Percentiles rank a stretch among this genome's conserved stretches.
Conservation (phyloP, 805 yeast species). For the Tetrapisispora namnaoensis region DNA sequence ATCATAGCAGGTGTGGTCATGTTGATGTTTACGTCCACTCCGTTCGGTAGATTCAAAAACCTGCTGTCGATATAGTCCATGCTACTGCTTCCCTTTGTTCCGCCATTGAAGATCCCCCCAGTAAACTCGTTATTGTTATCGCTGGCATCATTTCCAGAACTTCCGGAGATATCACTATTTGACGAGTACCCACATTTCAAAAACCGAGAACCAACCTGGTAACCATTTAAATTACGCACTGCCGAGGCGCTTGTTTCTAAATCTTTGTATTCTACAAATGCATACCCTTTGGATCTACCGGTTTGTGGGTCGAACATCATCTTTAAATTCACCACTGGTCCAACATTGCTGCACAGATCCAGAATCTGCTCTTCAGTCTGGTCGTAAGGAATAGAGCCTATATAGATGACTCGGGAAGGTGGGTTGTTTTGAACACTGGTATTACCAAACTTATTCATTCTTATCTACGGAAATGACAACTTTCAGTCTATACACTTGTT, state of each 20-base stretch:
- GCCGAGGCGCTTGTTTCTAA: constrained; percentile 84
- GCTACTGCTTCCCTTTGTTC: not conserved
- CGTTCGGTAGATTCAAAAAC: constrained; percentile 47
- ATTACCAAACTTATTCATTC: constrained; percentile 1
- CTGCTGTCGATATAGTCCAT: constrained; percentile 6
- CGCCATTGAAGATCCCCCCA: not conserved
- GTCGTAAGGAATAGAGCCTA: constrained; percentile 87
- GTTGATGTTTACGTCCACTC: constrained; percentile 34
- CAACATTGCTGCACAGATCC: constrained; percentile 77
- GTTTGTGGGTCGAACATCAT: constrained; percentile 80
- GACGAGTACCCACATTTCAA: constrained; percentile 68
- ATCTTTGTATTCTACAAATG: constrained; percentile 76
- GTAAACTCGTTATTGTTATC: not conserved
- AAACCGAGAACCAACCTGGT: constrained; percentile 59
- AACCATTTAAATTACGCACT: constrained; percentile 76
- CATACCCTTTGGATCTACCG: constrained; percentile 85
- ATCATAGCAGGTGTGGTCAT: constrained; percentile 33
- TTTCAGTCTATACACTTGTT: too few relatives aligned
- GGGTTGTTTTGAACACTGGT: constrained; percentile 16
- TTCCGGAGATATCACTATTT: constrained; percentile 32
- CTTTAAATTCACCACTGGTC: constrained; percentile 70
- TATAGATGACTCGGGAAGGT: constrained; percentile 40
- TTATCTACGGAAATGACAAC: not conserved
- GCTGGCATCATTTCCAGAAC: not conserved
- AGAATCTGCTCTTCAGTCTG: constrained; percentile 89